Conservation (phyloP, 129 eudicot species). For the Glebionis coronaria region DNA sequence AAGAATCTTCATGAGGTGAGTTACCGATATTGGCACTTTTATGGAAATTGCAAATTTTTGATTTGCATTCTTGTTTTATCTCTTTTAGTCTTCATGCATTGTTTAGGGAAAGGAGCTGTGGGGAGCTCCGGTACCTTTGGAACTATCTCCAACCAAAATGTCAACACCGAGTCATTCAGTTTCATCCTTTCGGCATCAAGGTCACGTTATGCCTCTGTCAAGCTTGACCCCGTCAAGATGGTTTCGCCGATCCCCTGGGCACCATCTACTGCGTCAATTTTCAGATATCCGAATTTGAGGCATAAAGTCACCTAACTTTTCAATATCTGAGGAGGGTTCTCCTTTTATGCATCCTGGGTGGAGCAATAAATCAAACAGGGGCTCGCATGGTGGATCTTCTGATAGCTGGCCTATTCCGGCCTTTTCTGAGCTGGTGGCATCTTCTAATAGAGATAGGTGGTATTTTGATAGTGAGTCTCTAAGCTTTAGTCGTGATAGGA, state of each 20-base stretch:
- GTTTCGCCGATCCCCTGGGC: conserved; percentile 70
- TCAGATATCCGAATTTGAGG: conserved; percentile 71
- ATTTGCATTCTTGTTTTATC: neutral
- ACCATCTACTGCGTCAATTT: conserved; percentile 56
- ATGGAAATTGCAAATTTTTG: neutral
- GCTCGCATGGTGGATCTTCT: conserved; percentile 71
- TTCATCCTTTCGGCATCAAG: conserved; percentile 63
- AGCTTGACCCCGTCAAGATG: conserved; percentile 61
- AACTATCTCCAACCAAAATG: too few species aligned
- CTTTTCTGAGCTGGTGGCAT: too few species aligned
- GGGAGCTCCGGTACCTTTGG: conserved; percentile 48
- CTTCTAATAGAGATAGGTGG: conserved; percentile 77
- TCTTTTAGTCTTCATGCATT: conserved; percentile 11
- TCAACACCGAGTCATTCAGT: too few species aligned
- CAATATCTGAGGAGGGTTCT: too few species aligned
- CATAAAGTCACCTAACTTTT: conserved; percentile 67
- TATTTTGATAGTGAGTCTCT: conserved; percentile 78
- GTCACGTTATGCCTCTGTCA: too few species aligned
- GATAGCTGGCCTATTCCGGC: too few species aligned
- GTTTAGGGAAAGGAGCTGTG: conserved; percentile 52
- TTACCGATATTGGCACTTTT: conserved; percentile 2
- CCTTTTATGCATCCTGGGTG: conserved; percentile 52
- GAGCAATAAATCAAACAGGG: conserved; percentile 60
- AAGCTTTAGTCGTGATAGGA: conserved; percentile 50
- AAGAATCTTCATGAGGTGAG: conserved; percentile 48